Percentiles rank a stretch among this genome's conserved stretches.
Evolutionary conservation across 306 rosid genomes (phyloP).

Genomic region (Casuarina equisetifolia): DNA sequence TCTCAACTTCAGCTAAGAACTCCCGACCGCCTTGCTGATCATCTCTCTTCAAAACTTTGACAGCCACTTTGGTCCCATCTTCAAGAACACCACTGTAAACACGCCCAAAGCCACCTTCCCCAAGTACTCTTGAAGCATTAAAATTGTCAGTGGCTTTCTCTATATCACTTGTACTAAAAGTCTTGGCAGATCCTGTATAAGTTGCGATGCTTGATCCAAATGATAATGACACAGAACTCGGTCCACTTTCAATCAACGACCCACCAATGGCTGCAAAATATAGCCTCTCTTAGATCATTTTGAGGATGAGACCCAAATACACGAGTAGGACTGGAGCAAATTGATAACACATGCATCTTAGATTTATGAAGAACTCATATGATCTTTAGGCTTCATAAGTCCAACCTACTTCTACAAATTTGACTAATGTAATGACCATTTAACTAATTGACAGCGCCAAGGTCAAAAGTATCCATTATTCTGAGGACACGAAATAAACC

Average conservation of each 20-base stretch:
- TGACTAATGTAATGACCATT: slow-evolving; percentile 9
- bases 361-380: slow-evolving; percentile 1
- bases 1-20: slow-evolving; percentile 95
- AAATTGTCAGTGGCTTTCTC: slow-evolving; percentile 74
- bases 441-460: not conserved
- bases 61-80: slow-evolving; percentile 78
- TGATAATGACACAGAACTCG: slow-evolving; percentile 67
- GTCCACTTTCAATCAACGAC: slow-evolving; percentile 55
- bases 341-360: not conserved
- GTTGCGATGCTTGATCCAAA: slow-evolving; percentile 82
- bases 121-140: slow-evolving; percentile 65
- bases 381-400: slow-evolving; percentile 15
- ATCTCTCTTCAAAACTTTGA: slow-evolving; percentile 88
- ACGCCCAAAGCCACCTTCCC: slow-evolving; percentile 98
- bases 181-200: slow-evolving; percentile 84
- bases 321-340: not conserved
- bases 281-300: not conserved
- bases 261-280: slow-evolving; percentile 62
- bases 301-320: not conserved
- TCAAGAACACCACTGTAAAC: slow-evolving; percentile 83
- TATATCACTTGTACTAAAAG: slow-evolving; percentile 70
- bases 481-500: slow-evolving; percentile 17
- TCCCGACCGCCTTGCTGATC: slow-evolving; percentile 98
- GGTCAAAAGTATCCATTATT: not conserved
- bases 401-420: slow-evolving; percentile 3